These are phyloP conservation scores for Amphibolis antarctica DNA, from an alignment of 106 monocot genomes.

Conservation along the genomic window DNA sequence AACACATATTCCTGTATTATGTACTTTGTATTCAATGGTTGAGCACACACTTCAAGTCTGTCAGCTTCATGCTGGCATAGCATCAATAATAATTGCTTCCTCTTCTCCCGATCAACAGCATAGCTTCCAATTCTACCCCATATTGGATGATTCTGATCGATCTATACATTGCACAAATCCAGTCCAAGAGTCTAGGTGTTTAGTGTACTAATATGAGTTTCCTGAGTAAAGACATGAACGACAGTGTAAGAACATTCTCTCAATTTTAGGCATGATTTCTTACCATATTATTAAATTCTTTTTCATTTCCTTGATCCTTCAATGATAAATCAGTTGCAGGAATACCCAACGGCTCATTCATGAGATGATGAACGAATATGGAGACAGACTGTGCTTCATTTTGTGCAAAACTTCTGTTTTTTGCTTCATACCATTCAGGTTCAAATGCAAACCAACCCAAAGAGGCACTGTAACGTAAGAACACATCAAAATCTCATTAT, in stretches of 20 bases:
- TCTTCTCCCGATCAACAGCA: slow-evolving; percentile 59
- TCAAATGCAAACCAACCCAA: slow-evolving; percentile 91
- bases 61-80: slow-evolving; percentile 93
- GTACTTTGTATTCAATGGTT: slow-evolving; percentile 81
- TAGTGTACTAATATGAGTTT: background rate
- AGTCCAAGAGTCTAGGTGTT: background rate
- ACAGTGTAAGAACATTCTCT: background rate
- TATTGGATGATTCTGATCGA: slow-evolving; percentile 64
- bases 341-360: slow-evolving; percentile 41
- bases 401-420: slow-evolving; percentile 68
- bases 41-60: slow-evolving; percentile 98
- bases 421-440: slow-evolving; percentile 89
- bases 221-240: background rate
- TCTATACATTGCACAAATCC: slow-evolving; percentile 18
- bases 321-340: slow-evolving; percentile 35
- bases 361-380: slow-evolving; percentile 66
- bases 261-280: slow-evolving; percentile 4
- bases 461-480: slow-evolving; percentile 40
- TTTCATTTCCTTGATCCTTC: slow-evolving; percentile 40
- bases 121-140: slow-evolving; percentile 85
- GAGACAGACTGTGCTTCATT: slow-evolving; percentile 94
- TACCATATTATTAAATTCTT: slow-evolving; percentile 45
- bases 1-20: slow-evolving; percentile 4
- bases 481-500: background rate
- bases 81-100: slow-evolving; percentile 78